phyloP scores from a whole-genome alignment of 352 stramenopile genomes.

The Phytophthora gonapodyides region DNA sequence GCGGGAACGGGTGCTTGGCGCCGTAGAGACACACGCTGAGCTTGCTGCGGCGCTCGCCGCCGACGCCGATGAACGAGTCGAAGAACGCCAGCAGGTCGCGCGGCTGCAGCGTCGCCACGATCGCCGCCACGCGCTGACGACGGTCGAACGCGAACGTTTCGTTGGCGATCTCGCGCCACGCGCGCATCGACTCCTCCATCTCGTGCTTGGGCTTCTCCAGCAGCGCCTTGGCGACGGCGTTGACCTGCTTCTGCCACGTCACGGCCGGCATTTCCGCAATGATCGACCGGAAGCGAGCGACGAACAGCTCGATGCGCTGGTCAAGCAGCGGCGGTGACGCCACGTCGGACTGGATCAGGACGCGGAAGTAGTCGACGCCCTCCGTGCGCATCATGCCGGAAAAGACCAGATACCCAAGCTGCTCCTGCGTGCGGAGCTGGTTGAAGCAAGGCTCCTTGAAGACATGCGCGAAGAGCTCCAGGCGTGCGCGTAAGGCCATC shows the following conservation, averaged over 20 bases:
- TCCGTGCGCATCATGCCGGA: constrained; percentile 49
- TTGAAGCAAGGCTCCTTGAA: constrained; percentile 92
- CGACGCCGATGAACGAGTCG: constrained; percentile 52
- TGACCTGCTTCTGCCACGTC: constrained; percentile 58
- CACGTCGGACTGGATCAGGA: constrained; percentile 86
- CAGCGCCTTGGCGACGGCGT: constrained; percentile 62
- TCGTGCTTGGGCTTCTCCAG: constrained; percentile 77
- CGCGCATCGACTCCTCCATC: constrained; percentile 61
- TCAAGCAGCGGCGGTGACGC: constrained; percentile 65
- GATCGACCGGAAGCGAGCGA: constrained; percentile 49
- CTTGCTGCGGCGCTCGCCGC: constrained; percentile 48
- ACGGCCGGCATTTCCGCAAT: constrained; percentile 38
- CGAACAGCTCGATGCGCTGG: constrained; percentile 74
- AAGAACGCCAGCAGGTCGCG: constrained; percentile 64
- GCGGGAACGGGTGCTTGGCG: constrained; percentile 49
- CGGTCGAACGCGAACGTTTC: constrained; percentile 77
- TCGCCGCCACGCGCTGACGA: constrained; percentile 49
- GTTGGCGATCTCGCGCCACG: constrained; percentile 68
- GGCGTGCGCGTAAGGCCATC: constrained; percentile 44
- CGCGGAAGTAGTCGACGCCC: constrained; percentile 69
- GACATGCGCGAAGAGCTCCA: constrained; percentile 88
- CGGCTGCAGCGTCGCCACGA: constrained; percentile 52
- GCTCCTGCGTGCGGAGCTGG: constrained; percentile 92
- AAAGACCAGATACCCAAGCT: constrained; percentile 92
- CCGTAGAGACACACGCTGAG: constrained; percentile 61